Evolutionary conservation across 108 stramenopile species (phyloP), one percentile per base, ranked within the genome.

Genomic region (Cylindrotheca fusiformis): DNA sequence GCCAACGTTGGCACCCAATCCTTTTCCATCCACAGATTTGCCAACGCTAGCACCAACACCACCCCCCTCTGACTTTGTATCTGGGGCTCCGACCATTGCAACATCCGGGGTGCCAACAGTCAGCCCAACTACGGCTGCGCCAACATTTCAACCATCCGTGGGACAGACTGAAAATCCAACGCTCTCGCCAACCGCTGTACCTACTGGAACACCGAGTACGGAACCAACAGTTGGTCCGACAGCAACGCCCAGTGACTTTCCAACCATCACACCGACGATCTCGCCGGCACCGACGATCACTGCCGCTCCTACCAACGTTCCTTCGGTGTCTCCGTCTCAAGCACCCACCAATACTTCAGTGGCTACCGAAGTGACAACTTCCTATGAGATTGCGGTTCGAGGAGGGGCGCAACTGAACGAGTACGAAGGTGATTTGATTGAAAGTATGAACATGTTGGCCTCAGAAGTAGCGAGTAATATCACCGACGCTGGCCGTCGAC

Each of bases 371-470:
- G 55, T 44, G 27, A 19, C 21, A 27, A 58, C 31, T 22, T 22
- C 46, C 2, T 58, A 67, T n/a, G 26, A 55, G 14, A 47, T 61
- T 50, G 55, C 51, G 17, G 33, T 55, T 1, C 19, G 30, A 30
- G 33, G 20, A 6, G 59, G 47, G 10, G 55, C 44, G 17, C 20
- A 27, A 28, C 21, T 24, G 0, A 50, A 27, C 2, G 48, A 29
- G 18, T 65, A 67, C 23, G 36, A 53, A 2, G 32, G 20, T 4
- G 71, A 72, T 30, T 58, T 77, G 66, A 23, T 32, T 17, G 48
- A 22, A 1, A 68, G 67, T 55, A 76, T 76, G 75, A 47, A 70
- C 32, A 2, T 45, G 0, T 29, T 76, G 49, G 75, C 69, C 3
- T 10, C 32, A 18, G 26, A 55, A 22, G 58, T 76, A 6, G 36